Base-by-base conservation (phyloP, 805 yeast genomes). In the Nakazawaea holstii region DNA sequence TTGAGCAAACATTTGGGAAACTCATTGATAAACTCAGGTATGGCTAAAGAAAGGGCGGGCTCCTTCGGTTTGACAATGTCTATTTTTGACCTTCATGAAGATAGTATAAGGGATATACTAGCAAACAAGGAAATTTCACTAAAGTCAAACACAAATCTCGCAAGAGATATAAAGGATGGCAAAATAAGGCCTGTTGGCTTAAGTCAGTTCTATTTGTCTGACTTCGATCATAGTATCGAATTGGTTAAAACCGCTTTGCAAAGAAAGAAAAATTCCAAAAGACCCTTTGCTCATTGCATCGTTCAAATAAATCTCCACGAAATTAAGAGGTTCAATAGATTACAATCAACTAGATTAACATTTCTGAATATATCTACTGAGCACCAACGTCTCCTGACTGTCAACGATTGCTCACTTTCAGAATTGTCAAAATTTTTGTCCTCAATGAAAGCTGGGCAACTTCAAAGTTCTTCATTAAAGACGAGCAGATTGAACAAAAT, bases 61-160 rank as follows among this genome's bases (percentile, higher is more conserved):
- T 27, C 50, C 45, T 51, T 56, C 52, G 78, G 73, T 0, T 59
- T 77, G 17, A 70, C 77, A 1, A 26, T 79, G n/a, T 73, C 80
- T 4, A 72, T 76, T 65, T 74, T 74, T 57, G 82, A 79, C 54
- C 64, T 79, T 20, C 71, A 74, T 52, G 75, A 75, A 52, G 81
- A 77, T 52, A 56, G 67, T 20, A 62, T 70, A 17, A 62, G 64
- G 41, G 77, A 73, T 54, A 53, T 73, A 29, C 55, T 72, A 7
- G 42, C 59, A 32, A 67, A 60, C 45, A 47, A 50, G 15, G 53
- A 53, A 28, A 56, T 57, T 15, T 53, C 27, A 41, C 49, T 52
- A 9, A 61, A 58, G 39, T 60, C 64, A 13, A 59, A 68, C 3
- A 57, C 68, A 31, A 77, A 69, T 43, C 67, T 79, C 14, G 51